These are phyloP conservation scores for Helminthosporium solani DNA, from an alignment of 2,329 filamentous ascomycete species.

Conservation along the genomic window DNA sequence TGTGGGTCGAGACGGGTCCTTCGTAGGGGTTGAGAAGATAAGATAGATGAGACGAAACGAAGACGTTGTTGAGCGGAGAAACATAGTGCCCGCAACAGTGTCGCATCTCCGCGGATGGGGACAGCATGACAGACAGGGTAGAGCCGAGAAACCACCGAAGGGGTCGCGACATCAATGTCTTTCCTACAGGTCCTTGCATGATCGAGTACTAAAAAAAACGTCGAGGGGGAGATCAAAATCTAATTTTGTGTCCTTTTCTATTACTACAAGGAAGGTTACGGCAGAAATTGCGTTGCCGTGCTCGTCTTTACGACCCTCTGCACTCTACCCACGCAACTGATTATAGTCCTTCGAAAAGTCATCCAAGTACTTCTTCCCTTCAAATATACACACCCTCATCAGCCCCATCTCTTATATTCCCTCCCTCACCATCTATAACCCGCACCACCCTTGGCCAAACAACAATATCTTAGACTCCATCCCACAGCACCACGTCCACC, in stretches of 20 bases:
- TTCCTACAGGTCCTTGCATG: no score
- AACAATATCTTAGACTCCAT: slow-evolving; percentile 7
- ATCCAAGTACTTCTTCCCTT: slow-evolving; percentile 9
- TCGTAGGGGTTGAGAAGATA: neutral
- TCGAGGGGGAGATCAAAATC: no score
- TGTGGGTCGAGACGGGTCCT: no score
- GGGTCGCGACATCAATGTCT: neutral
- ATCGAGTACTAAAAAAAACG: no score
- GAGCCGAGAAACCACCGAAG: neutral
- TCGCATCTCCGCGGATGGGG: slow-evolving; percentile 19
- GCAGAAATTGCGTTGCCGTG: no score
- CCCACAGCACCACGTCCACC: neutral
- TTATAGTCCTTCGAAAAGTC: slow-evolving; percentile 1
- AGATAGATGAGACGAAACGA: neutral
- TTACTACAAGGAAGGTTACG: no score
- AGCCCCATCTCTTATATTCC: neutral
- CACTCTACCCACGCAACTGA: neutral
- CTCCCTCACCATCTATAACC: slow-evolving; percentile 12
- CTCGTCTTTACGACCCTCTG: no score
- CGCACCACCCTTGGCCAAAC: slow-evolving; percentile 10
- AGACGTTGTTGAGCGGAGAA: neutral
- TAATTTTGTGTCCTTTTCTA: no score
- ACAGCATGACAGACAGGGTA: neutral
- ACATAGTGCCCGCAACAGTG: neutral
- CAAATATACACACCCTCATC: slow-evolving; percentile 3